These are phyloP conservation scores for Collybiopsis confluens DNA, from an alignment of 768 basidiomycete genomes.

Conservation along the genomic window DNA sequence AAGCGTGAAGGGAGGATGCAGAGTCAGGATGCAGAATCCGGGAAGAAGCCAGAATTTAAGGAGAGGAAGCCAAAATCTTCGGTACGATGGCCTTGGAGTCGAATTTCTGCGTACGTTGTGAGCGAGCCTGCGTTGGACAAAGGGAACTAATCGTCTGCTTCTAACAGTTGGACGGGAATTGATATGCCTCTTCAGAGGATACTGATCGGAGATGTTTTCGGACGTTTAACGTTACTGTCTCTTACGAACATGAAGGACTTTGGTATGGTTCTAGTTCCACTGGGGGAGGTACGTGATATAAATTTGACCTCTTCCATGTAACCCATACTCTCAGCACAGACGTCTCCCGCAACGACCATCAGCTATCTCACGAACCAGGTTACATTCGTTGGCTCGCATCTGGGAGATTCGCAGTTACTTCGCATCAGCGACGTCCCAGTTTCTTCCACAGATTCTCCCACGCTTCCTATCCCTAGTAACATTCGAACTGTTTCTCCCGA, in stretches of 20 bases:
- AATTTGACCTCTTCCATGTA: not conserved
- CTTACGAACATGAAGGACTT: constrained; percentile 27
- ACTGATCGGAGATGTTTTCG: constrained; percentile 68
- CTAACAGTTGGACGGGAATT: constrained; percentile 46
- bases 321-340: constrained; percentile 31
- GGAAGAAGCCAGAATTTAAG: constrained; percentile 47
- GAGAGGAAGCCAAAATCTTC: constrained; percentile 50
- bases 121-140: not conserved
- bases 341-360: constrained; percentile 66
- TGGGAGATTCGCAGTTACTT: constrained; percentile 76
- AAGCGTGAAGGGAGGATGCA: constrained; percentile 46
- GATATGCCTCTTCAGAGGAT: constrained; percentile 43
- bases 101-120: constrained; percentile 59
- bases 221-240: constrained; percentile 64
- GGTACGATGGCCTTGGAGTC: constrained; percentile 75
- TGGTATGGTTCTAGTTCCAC: constrained; percentile 51
- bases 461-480: constrained; percentile 48
- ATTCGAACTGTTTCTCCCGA: constrained; percentile 32
- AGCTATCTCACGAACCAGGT: constrained; percentile 68
- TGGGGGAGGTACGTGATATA: constrained; percentile 59
- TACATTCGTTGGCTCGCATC: constrained; percentile 77
- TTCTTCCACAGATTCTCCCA: constrained; percentile 32
- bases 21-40: constrained; percentile 40
- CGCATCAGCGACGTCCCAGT: constrained; percentile 47
- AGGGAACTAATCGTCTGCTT: not conserved